Conservation (phyloP, 805 yeast species). For the Candida saitoana region DNA sequence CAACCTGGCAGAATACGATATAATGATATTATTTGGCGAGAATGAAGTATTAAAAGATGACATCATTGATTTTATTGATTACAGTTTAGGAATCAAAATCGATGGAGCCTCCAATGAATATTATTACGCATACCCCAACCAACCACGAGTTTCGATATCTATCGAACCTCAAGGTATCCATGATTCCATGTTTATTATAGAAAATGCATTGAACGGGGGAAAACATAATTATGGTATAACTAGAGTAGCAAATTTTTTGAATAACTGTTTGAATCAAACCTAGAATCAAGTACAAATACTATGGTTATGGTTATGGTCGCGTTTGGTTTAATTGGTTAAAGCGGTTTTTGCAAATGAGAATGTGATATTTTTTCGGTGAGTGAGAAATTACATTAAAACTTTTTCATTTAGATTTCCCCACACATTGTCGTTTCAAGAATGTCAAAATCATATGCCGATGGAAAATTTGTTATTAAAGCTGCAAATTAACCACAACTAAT, state of each 20-base stretch:
- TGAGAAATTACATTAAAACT: not conserved
- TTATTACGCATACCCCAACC: conserved; percentile 2
- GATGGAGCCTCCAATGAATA: conserved; percentile 8
- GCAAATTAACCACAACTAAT: no score
- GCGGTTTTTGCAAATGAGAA: no score
- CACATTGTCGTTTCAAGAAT: not conserved
- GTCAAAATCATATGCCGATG: not conserved
- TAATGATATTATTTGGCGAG: conserved; percentile 26
- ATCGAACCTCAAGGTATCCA: conserved; percentile 35
- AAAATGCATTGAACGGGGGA: conserved; percentile 7
- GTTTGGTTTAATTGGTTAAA: no score
- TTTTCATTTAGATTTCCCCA: not conserved
- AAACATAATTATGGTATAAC: conserved; percentile 14
- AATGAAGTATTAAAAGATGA: conserved; percentile 30
- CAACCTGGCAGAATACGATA: conserved; percentile 9
- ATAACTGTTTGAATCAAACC: conserved; percentile 8
- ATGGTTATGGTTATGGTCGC: no score
- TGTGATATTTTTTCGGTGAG: no score
- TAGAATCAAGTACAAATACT: no score
- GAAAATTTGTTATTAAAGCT: no score
- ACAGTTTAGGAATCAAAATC: conserved; percentile 25
- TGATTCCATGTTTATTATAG: conserved; percentile 23
- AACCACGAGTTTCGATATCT: conserved; percentile 19
- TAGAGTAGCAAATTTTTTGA: conserved; percentile 19
- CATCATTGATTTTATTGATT: conserved; percentile 26